phyloP scores from a whole-genome alignment of 192 early-diverging fungal species.

The Backusella australiensis region DNA sequence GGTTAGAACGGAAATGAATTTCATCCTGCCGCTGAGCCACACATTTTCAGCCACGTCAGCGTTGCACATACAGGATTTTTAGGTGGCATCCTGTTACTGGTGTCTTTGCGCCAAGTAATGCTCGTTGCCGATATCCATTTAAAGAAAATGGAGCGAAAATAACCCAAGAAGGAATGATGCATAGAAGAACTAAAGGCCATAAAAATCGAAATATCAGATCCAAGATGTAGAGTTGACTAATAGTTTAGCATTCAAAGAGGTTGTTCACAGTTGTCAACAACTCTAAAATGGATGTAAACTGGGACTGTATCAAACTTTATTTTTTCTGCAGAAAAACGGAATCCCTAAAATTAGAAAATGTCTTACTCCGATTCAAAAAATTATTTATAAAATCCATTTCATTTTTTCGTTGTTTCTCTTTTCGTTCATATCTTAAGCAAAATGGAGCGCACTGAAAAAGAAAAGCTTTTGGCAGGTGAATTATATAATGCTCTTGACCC shows the following conservation, averaged over 20 bases:
- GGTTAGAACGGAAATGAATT: too few species aligned
- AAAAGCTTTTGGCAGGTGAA: conserved; percentile 66
- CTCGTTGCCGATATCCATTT: not conserved
- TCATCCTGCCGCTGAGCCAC: too few species aligned
- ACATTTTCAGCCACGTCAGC: too few species aligned
- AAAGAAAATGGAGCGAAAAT: not conserved
- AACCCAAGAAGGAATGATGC: not conserved
- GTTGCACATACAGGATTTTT: too few species aligned
- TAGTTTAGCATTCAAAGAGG: too few species aligned
- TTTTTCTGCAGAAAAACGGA: too few species aligned
- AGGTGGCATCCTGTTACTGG: not conserved
- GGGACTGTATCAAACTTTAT: too few species aligned
- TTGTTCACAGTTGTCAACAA: too few species aligned
- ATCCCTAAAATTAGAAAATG: too few species aligned
- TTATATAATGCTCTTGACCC: conserved; percentile 55
- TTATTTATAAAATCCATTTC: too few species aligned
- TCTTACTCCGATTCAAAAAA: not conserved
- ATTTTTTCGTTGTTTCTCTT: not conserved
- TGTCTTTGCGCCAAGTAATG: not conserved
- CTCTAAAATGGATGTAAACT: too few species aligned
- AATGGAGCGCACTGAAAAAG: conserved; percentile 42
- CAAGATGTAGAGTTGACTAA: too few species aligned
- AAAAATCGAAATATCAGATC: not conserved
- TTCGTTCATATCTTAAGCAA: not conserved
- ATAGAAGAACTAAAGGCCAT: not conserved